A percentile compares a stretch with the other conserved stretches of the same genome.
Evolutionary conservation across 2,329 filamentous ascomycete genomes (phyloP).

Genomic region (Thyridium curvatum): DNA sequence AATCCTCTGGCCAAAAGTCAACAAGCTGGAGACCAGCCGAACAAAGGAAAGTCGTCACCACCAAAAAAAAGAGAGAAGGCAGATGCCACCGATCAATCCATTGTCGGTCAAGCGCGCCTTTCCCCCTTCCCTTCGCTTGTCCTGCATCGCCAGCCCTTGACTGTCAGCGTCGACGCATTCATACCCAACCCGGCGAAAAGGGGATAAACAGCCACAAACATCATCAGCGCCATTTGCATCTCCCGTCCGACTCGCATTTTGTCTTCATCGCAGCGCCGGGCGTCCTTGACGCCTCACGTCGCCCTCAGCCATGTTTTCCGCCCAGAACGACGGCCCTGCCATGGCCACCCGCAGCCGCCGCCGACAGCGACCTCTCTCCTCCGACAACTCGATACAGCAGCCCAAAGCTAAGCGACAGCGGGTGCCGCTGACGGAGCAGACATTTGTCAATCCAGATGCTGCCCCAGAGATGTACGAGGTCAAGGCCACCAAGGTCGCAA

Average conservation of each 20-base stretch:
- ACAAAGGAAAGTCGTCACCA: slow-evolving; percentile 3
- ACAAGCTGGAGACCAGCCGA: slow-evolving; percentile 9
- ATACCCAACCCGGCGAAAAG: no score
- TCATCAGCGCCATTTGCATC: slow-evolving; percentile 3
- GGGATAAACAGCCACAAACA: no score
- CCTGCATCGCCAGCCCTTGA: no score
- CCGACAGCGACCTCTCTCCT: slow-evolving; percentile 52
- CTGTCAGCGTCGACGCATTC: no score
- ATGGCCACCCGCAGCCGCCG: slow-evolving; percentile 54
- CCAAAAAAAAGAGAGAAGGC: not conserved
- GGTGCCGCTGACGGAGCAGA: slow-evolving; percentile 50
- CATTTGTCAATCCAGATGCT: slow-evolving; percentile 44
- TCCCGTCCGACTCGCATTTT: not conserved
- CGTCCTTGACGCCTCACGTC: no score
- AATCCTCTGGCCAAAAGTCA: slow-evolving; percentile 4
- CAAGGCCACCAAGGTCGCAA: slow-evolving; percentile 45
- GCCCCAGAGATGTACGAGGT: slow-evolving; percentile 49
- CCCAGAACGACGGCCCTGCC: slow-evolving; percentile 44
- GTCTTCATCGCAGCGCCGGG: not conserved
- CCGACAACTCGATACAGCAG: slow-evolving; percentile 47
- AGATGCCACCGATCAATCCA: not conserved
- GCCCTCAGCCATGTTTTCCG: slow-evolving; percentile 46
- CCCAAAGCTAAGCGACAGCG: slow-evolving; percentile 61
- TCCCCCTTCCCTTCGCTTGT: no score
- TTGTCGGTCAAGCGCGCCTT: no score